A percentile compares a stretch with the other conserved stretches of the same genome.
Conservation (phyloP, 495 filamentous ascomycete genomes). For the Xylaria flabelliformis region DNA sequence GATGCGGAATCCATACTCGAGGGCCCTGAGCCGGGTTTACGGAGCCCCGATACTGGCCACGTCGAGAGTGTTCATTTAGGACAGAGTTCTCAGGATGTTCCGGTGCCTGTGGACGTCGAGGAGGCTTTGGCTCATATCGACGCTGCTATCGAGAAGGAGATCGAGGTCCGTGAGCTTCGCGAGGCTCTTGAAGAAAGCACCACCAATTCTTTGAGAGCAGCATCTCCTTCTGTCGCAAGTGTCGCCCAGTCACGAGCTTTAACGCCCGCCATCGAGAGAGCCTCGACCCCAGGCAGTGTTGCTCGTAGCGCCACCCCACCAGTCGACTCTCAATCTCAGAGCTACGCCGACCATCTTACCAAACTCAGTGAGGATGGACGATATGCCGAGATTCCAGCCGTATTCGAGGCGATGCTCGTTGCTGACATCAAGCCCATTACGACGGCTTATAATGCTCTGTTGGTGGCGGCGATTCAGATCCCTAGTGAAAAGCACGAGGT, state of each 20-base stretch:
- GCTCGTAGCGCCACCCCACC: slow-evolving; percentile 53
- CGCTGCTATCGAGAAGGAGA: slow-evolving; percentile 56
- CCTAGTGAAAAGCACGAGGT: slow-evolving; percentile 75
- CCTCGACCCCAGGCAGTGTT: slow-evolving; percentile 49
- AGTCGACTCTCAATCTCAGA: slow-evolving; percentile 63
- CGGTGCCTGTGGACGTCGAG: slow-evolving; percentile 39
- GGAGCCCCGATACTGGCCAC: slow-evolving; percentile 39
- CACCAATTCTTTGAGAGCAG: slow-evolving; percentile 42
- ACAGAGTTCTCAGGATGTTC: slow-evolving; percentile 22
- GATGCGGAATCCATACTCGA: slow-evolving; percentile 54
- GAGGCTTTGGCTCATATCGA: slow-evolving; percentile 57
- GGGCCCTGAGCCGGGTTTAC: slow-evolving; percentile 56
- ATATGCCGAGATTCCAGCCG: slow-evolving; percentile 84
- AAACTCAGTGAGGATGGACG: slow-evolving; percentile 70
- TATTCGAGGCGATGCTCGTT: slow-evolving; percentile 84
- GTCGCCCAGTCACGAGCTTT: slow-evolving; percentile 46
- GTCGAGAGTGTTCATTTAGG: slow-evolving; percentile 21
- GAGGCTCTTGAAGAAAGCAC: slow-evolving; percentile 55
- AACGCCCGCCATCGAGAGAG: slow-evolving; percentile 46
- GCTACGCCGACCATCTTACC: slow-evolving; percentile 76
- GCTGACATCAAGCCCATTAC: slow-evolving; percentile 80
- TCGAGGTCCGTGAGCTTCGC: slow-evolving; percentile 52
- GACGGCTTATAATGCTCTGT: slow-evolving; percentile 85
- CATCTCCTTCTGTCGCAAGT: slow-evolving; percentile 47
- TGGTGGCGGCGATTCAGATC: slow-evolving; percentile 80